These are phyloP conservation scores for Gymnopus androsaceus DNA, from an alignment of 1,284 basidiomycete genomes.

Conservation along the genomic window DNA sequence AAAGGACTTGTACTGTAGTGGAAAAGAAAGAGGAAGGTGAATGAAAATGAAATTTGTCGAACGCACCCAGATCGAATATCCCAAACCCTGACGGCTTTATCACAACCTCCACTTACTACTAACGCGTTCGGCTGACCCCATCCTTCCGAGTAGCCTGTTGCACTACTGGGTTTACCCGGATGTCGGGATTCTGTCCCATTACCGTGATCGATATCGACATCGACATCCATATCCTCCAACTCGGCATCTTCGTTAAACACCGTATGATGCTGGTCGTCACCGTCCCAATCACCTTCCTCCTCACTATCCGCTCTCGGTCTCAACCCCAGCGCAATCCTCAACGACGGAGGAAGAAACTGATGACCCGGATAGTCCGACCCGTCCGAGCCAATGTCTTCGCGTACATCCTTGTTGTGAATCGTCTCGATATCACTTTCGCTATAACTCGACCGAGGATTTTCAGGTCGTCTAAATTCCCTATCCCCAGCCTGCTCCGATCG, in stretches of 20 bases:
- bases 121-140: constrained; percentile 53
- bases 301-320: constrained; percentile 9
- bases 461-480: too few species aligned
- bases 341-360: constrained; percentile 19
- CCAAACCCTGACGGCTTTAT: constrained; percentile 90
- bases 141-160: constrained; percentile 61
- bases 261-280: too few species aligned
- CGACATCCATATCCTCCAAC: too few species aligned
- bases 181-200: too few species aligned
- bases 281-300: neutral
- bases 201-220: too few species aligned
- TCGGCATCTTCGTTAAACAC: too few species aligned
- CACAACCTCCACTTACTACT: constrained; percentile 71
- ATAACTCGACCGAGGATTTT: too few species aligned
- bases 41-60: constrained; percentile 3
- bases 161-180: constrained; percentile 59
- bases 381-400: too few species aligned
- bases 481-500: constrained; percentile 2
- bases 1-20: too few species aligned
- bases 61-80: constrained; percentile 82
- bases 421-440: too few species aligned
- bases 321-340: constrained; percentile 23
- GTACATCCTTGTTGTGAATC: too few species aligned
- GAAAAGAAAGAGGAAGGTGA: neutral
- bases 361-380: too few species aligned